Evolutionary conservation across 331 rosid species (phyloP), one percentile per base, ranked within the genome.

Genomic region (Telfairia occidentalis): DNA sequence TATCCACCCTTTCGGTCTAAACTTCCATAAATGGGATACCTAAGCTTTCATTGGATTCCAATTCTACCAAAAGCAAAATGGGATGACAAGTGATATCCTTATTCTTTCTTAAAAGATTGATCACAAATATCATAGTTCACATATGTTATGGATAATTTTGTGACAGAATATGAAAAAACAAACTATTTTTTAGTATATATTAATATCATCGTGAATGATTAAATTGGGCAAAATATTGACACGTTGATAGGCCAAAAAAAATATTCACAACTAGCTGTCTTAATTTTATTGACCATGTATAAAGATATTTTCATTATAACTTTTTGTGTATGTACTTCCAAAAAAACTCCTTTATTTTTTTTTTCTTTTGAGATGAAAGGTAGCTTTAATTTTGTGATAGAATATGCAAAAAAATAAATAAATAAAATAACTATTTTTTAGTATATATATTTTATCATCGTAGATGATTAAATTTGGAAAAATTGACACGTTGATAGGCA

Each of bases 21-120:
- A 65, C 11, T 35, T 64, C 43, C 18, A 64, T 35, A 64, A 63
- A 64, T 65, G 19, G 72, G 73, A 66, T 38, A 40, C 73, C 18
- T 64, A 38, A 40, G 53, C 53, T 67, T 67, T 67, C 73, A 38
- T 24, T 42, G 73, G 53, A 67, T 40, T 40, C 74, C 54, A 67
- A 42, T 42, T 67, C 53, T 40, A 38, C 16, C 30, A n/a, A 66
- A 66, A 66, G 30, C 5, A 19, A 59, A 65, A 34, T 64, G 26
- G 71, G 46, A n/a, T 35, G 16, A 21, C 35, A 64, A 64, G 48
- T n/a, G 49, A 66, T 19, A 40, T 40, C 37, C 32, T 19, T 38
- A 65, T 65, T 35, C 71, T 23, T 64, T 18, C 48, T n/a, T 64
- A 35, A 64, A 64, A 64, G 29, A 64, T 35, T 1, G 71, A 19